Evolutionary conservation across 306 rosid species (phyloP), one percentile per base, ranked within the genome.

Genomic region (Hippophae gyantsensis): DNA sequence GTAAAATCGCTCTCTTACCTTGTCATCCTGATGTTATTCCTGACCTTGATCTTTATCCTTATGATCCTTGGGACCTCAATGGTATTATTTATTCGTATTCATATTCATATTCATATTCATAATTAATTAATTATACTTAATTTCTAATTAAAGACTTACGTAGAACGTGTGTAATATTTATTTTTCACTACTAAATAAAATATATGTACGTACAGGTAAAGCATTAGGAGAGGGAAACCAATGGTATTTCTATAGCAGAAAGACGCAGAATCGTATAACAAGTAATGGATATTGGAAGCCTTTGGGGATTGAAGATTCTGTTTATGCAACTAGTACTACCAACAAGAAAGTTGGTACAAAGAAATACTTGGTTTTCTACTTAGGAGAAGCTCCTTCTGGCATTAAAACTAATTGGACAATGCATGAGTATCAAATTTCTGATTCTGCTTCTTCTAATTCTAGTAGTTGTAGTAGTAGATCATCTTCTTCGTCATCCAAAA

Each of bases 201-300:
- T 12, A 3, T 38, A 26, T 50, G 7, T 2, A 62, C n/a, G 6
- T 8, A n/a, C 13, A 56, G 70, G 70, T n/a, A 48, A 23, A 48
- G 70, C 70, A 55, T 43, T 65, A 10, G 56, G 48, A 14, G 38
- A 56, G 27, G 70, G 62, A 56, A 56, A 65, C 9, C 38, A 32
- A 49, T 9, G 47, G 56, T 65, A 65, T 32, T 65, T 65, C 42
- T 65, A 56, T 14, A 65, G 54, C 47, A 65, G 41, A 56, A 38
- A 38, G 57, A 65, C 41, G 42, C 49, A 65, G 41, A 48, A 48
- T 40, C 56, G 27, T 32, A 58, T 8, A 9, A 65, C 63, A 3
- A 27, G 52, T 56, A 65, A 48, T 65, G 70, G 70, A 62, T 65
- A 46, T 65, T 65, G 70, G 70, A 65, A 65, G 14, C 48, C 56